Conservation (phyloP, 306 rosid species). For the Quercus wislizeni region DNA sequence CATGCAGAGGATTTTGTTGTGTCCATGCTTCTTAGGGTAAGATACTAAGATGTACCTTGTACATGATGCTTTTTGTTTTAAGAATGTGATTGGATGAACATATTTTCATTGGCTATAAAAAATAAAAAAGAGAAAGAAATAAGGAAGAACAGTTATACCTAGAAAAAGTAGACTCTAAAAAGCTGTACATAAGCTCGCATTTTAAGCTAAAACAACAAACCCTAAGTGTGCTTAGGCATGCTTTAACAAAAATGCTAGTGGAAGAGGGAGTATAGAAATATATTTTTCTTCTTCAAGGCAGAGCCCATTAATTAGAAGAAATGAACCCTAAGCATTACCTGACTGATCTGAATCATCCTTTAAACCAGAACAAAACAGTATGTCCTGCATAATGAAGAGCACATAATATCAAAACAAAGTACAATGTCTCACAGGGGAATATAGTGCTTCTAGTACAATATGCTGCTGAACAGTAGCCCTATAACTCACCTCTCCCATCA, state of each 20-base stretch:
- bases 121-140: too few relatives aligned
- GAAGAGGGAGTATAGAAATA: neutral
- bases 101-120: too few relatives aligned
- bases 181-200: too few relatives aligned
- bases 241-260: neutral
- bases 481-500: slow-evolving; percentile 56
- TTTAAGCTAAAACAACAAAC: too few relatives aligned
- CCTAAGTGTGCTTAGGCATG: too few relatives aligned
- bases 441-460: slow-evolving; percentile 1
- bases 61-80: too few relatives aligned
- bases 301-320: slow-evolving; percentile 8
- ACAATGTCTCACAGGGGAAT: neutral
- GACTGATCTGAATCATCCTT: slow-evolving; percentile 57
- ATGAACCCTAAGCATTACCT: slow-evolving; percentile 35
- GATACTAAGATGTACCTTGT: too few relatives aligned
- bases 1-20: too few relatives aligned
- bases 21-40: too few relatives aligned
- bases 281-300: slow-evolving; percentile 1
- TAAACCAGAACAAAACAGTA: slow-evolving; percentile 60
- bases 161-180: too few relatives aligned
- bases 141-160: too few relatives aligned
- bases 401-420: slow-evolving; percentile 22
- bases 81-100: too few relatives aligned
- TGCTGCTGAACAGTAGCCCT: slow-evolving; percentile 12
- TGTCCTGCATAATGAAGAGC: slow-evolving; percentile 50